phyloP scores from a whole-genome alignment of 352 stramenopile species.

The Globisporangium emineosum region DNA sequence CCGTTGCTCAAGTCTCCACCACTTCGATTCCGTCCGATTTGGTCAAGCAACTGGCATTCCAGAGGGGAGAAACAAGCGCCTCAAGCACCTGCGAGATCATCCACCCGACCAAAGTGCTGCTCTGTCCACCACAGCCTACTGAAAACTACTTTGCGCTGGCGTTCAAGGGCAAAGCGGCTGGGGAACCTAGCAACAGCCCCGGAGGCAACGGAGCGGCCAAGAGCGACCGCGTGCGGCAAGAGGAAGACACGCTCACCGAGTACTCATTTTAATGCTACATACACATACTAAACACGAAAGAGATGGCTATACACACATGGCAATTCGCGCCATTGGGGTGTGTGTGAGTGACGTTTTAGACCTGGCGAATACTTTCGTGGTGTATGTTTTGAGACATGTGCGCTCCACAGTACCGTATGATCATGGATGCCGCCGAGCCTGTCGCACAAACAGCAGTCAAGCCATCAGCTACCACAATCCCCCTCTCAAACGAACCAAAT shows the following conservation, averaged over 20 bases:
- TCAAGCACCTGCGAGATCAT: conserved; percentile 3
- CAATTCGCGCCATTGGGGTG: too few relatives aligned
- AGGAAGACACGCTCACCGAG: conserved; percentile 16
- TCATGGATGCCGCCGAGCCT: not conserved
- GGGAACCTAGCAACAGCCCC: not conserved
- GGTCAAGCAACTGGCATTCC: conserved; percentile 12
- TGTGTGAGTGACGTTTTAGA: too few relatives aligned
- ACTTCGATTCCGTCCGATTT: not conserved
- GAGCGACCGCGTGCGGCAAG: conserved; percentile 23
- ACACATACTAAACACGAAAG: not conserved
- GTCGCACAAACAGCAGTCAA: conserved; percentile 5
- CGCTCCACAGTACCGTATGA: conserved; percentile 15
- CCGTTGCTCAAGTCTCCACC: not conserved
- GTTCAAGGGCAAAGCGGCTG: conserved; percentile 31
- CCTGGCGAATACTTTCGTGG: not conserved
- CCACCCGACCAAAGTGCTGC: conserved; percentile 5
- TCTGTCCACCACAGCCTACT: conserved; percentile 11
- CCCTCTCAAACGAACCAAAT: not conserved
- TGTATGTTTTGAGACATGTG: not conserved
- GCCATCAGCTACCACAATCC: not conserved
- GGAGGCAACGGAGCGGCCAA: conserved; percentile 10
- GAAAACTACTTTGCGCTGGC: conserved; percentile 47
- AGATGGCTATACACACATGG: too few relatives aligned
- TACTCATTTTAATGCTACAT: not conserved
- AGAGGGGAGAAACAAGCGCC: not conserved